Base-by-base conservation (phyloP, 495 filamentous ascomycete species). In the Sphaerosporella brunnea region DNA sequence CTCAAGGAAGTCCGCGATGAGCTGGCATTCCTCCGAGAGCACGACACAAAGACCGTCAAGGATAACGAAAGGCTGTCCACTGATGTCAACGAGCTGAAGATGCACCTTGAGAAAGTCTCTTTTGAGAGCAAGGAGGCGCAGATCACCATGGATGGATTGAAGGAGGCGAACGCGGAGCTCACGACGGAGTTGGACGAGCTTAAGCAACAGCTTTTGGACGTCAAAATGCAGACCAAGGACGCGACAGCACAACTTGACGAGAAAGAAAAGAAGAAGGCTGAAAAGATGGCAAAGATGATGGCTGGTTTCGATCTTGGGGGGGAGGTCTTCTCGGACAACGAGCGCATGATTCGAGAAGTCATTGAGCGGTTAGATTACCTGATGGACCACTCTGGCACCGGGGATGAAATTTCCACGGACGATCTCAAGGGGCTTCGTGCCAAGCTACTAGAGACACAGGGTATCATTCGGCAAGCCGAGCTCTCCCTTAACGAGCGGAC, bases 281-380 rank as follows among this genome's bases (percentile, higher is more conserved):
- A 96, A 67, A 84, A 85, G 62, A 97, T 97, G 90, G 90, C 90
- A 23, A 84, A 94, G 73, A 97, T 97, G 90, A 94, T 97, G 88
- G 88, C 90, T 40, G 83, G 88, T 4, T 95, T 97, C 52, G 87
- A 96, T 59, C 73, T 95, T 25, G 85, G 82, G 30, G 80, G 77
- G 18, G 86, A 95, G 46, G 75, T 84, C 13, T 86, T 95, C 64
- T 90, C 82, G 35, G 80, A 84, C 28, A 94, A 93, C 56, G 90
- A 95, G 62, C 73, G 78, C 49, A 78, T 75, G 39, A 78, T 97
- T 34, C 75, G 82, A 56, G 72, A 78, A 45, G 75, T 84, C 47
- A 86, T 96, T 53, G 73, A 81, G 44, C 78, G 79, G 51, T 67
- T 95, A 24, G 85, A 94, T 50, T 65, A 74, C 2, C 67, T 97